Evolutionary conservation across 768 basidiomycete genomes (phyloP).

Genomic region (Pulveroboletus sp.): DNA sequence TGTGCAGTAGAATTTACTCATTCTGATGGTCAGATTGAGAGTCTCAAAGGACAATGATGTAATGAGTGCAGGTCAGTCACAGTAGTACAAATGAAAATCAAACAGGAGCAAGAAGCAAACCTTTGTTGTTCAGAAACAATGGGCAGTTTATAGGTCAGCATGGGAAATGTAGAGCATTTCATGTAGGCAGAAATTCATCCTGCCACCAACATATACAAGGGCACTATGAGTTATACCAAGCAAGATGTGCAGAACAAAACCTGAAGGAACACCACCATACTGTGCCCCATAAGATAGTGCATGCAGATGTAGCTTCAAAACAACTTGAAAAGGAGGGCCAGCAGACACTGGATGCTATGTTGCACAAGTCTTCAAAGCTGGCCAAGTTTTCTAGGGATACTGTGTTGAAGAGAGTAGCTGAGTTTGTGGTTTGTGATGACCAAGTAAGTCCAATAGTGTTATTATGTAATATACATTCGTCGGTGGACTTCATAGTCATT

Average conservation of each 20-base stretch:
- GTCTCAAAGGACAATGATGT: not conserved
- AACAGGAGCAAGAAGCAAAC: too few relatives aligned
- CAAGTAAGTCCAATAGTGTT: too few relatives aligned
- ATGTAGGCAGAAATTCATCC: not conserved
- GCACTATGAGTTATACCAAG: not conserved
- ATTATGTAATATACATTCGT: too few relatives aligned
- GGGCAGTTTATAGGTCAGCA: too few relatives aligned
- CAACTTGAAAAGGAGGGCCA: too few relatives aligned
- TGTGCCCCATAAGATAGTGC: not conserved
- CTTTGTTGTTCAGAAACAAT: too few relatives aligned
- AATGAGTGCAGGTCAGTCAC: not conserved
- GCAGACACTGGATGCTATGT: too few relatives aligned
- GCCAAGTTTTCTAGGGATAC: not conserved
- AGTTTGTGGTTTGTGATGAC: not conserved
- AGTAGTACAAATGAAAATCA: too few relatives aligned
- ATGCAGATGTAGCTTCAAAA: too few relatives aligned
- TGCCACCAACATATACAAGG: not conserved
- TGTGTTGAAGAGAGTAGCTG: not conserved
- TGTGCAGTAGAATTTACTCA: not conserved
- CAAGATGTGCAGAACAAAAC: not conserved
- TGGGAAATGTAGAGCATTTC: not conserved
- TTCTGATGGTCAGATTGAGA: not conserved
- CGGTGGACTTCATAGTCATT: too few relatives aligned
- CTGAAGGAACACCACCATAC: not conserved
- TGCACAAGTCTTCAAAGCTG: too few relatives aligned